Evolutionary conservation across 225 moss, liverwort and hornwort genomes (phyloP).

Genomic region (Bryoerythrophyllum caledonicum): DNA sequence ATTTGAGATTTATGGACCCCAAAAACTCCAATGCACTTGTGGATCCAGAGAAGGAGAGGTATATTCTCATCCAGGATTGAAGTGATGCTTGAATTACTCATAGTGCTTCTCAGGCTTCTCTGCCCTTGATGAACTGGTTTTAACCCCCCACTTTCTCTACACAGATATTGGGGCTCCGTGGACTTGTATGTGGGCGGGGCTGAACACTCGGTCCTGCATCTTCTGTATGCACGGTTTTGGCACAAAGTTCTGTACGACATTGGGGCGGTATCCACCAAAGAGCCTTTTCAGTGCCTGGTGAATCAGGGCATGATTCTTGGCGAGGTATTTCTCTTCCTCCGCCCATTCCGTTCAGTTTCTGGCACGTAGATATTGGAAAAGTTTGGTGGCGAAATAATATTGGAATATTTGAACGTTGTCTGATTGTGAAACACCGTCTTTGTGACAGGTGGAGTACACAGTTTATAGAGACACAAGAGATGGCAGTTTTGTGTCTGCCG

Average conservation of each 20-base stretch:
- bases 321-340: constrained; percentile 59
- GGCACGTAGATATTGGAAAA: background rate
- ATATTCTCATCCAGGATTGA: constrained; percentile 4
- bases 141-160: background rate
- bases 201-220: constrained; percentile 92
- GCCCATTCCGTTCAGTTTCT: background rate
- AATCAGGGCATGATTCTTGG: constrained; percentile 99
- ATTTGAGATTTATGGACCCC: constrained; percentile 97
- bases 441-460: constrained; percentile 83
- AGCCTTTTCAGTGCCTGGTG: constrained; percentile 92
- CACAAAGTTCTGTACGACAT: constrained; percentile 98
- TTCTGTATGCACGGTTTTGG: constrained; percentile 98
- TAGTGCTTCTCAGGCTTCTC: constrained; percentile 3
- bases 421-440: background rate
- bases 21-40: constrained; percentile 68
- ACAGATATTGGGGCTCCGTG: constrained; percentile 94
- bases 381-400: background rate
- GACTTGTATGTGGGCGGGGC: constrained; percentile 95
- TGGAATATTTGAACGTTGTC: too few relatives aligned
- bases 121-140: background rate
- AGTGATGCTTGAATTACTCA: background rate
- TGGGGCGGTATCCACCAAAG: constrained; percentile 92
- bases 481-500: constrained; percentile 72
- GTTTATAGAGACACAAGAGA: constrained; percentile 62
- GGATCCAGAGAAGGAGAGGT: constrained; percentile 88